Base-by-base conservation (phyloP, 1,284 basidiomycete species). In the Tilletia indica region DNA sequence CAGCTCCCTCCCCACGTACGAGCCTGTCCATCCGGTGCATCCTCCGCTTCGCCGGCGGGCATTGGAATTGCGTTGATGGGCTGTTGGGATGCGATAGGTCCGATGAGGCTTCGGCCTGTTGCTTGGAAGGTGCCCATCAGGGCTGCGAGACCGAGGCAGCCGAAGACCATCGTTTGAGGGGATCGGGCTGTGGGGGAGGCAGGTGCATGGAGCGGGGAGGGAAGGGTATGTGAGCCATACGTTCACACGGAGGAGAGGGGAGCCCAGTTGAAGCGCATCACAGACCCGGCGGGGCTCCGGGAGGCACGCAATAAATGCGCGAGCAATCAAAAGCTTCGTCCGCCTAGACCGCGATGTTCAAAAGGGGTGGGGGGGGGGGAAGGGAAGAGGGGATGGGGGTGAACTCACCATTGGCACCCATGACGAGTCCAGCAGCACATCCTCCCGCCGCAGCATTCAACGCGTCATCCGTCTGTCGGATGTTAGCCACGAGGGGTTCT, bases 371-470 rank as follows among this genome's bases (percentile, higher is more conserved):
- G 47, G 47, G 11, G 9, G 11, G 9, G 54, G 54, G 45, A 36
- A 31, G 14, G 47, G 71, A n/a, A 38, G 25, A 71, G 36, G 34
- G 19, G 31, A 14, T 54, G 72, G 54, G 66, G 68, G 71, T 2
- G 19, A 31, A 87, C 89, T 71, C 83, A 93, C 93, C 88, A 86
- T 90, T 88, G 73, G 94, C 87, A 73, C 94, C 94, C 58, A 92
- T 92, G 74, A 97, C 86, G 85, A 97, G 92, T 67, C 94, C 94
- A 70, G 94, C 93, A 68, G 94, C 94, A 86, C 94, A 97, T 71
- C 92, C 94, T 75, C 93, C 94, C 69, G 89, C 89, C 67, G 91
- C 92, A 70, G 92, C 91, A 83, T 95, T 97, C 79, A 93, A 83
- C 47, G 91, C 87, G 83, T 97, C 94, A 77, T 93, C 88, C 78